These are phyloP conservation scores for Podila epicladia DNA, from an alignment of 192 early-diverging fungal genomes.

Conservation along the genomic window DNA sequence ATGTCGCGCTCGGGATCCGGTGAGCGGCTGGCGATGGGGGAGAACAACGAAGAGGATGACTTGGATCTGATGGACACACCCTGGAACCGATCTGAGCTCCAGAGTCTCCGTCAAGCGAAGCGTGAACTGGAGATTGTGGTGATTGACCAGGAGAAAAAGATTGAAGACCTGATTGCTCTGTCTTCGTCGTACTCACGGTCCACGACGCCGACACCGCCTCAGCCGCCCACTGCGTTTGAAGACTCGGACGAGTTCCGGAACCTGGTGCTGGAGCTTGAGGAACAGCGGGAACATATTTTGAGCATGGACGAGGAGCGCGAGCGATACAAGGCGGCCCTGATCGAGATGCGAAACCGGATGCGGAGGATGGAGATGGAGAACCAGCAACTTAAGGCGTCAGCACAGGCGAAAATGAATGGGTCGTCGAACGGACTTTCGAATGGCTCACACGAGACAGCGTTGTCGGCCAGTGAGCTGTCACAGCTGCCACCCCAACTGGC, in stretches of 20 bases:
- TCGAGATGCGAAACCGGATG: slow-evolving; percentile 25
- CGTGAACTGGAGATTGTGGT: slow-evolving; percentile 65
- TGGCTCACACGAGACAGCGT: neutral
- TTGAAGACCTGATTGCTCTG: slow-evolving; percentile 40
- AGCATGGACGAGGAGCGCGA: slow-evolving; percentile 39
- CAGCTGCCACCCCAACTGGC: neutral
- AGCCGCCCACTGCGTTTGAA: slow-evolving; percentile 11
- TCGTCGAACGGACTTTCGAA: neutral
- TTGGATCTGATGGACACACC: slow-evolving; percentile 35
- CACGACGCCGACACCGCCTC: neutral
- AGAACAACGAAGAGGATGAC: slow-evolving; percentile 21
- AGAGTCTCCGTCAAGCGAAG: slow-evolving; percentile 51
- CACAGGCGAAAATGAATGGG: neutral
- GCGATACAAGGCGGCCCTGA: slow-evolving; percentile 3
- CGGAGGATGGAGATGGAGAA: slow-evolving; percentile 14
- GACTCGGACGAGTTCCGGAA: slow-evolving; percentile 41
- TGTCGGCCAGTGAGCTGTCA: neutral
- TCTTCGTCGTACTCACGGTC: neutral
- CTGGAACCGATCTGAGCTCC: slow-evolving; percentile 54
- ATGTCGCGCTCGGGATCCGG: neutral
- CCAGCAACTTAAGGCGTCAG: neutral
- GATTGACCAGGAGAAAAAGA: slow-evolving; percentile 53
- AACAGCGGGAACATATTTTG: slow-evolving; percentile 35
- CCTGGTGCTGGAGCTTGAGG: slow-evolving; percentile 35
- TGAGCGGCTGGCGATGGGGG: neutral